Conservation (phyloP, 805 yeast species). For the Kregervanrija pseudodelftensis region DNA sequence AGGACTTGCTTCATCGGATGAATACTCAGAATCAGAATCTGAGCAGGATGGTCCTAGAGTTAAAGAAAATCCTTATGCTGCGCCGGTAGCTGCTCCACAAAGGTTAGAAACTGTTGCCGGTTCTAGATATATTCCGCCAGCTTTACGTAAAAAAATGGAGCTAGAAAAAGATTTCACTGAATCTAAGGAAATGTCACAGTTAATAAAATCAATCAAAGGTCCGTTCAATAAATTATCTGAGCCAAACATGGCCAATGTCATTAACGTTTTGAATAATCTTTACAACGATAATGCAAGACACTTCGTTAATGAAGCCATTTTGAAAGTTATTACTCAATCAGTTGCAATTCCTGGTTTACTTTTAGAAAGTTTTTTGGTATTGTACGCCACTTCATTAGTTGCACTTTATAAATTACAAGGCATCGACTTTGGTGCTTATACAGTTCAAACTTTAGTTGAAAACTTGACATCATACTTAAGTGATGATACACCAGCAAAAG, state of each 20-base stretch:
- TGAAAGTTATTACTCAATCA: conserved; percentile 57
- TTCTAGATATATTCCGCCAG: conserved; percentile 76
- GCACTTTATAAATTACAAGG: conserved; percentile 78
- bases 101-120: conserved; percentile 21
- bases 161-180: conserved; percentile 25
- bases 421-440: conserved; percentile 81
- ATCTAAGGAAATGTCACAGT: conserved; percentile 39
- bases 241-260: conserved; percentile 66
- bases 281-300: conserved; percentile 70
- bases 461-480: conserved; percentile 42
- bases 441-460: conserved; percentile 76
- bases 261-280: conserved; percentile 57
- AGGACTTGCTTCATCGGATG: conserved; percentile 20
- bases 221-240: conserved; percentile 86
- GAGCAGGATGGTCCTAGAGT: conserved; percentile 28
- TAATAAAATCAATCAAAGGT: conserved; percentile 68
- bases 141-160: conserved; percentile 53
- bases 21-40: conserved; percentile 16
- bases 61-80: conserved; percentile 70
- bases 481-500: conserved; percentile 16
- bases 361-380: conserved; percentile 69
- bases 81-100: conserved; percentile 35
- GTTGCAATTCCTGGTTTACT: conserved; percentile 57
- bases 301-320: conserved; percentile 63
- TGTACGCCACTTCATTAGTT: conserved; percentile 71